Evolutionary conservation across 768 basidiomycete genomes (phyloP).

Genomic region (Tulasnella sp.): DNA sequence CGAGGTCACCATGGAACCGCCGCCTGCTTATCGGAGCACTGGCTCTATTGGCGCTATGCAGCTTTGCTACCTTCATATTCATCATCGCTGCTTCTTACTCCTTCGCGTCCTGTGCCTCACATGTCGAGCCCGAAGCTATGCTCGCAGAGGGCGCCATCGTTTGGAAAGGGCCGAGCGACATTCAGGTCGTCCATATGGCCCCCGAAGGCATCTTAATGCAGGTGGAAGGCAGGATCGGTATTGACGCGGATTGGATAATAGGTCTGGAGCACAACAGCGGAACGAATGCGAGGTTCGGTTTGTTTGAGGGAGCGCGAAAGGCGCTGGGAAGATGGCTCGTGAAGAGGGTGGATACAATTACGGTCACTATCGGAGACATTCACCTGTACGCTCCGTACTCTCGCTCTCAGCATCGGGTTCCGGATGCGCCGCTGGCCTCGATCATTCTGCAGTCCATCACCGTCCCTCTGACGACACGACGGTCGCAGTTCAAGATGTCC

Average conservation of each 20-base stretch:
- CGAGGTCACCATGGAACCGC: background rate
- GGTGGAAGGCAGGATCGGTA: slow-evolving; percentile 10
- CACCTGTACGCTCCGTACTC: slow-evolving; percentile 7
- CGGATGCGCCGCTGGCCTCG: slow-evolving; percentile 3
- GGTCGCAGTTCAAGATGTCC: background rate
- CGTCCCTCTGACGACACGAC: slow-evolving; percentile 11
- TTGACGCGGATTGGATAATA: slow-evolving; percentile 18
- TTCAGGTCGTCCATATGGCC: slow-evolving; percentile 4
- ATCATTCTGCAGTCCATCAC: background rate
- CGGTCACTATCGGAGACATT: background rate
- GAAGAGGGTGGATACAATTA: background rate
- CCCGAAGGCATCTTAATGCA: background rate
- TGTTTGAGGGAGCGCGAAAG: slow-evolving; percentile 4
- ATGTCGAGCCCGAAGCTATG: background rate
- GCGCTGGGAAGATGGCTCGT: slow-evolving; percentile 13
- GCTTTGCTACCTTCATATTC: background rate
- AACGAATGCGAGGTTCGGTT: background rate
- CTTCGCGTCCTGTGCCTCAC: slow-evolving; percentile 12
- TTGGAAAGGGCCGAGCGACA: slow-evolving; percentile 11
- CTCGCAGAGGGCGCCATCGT: slow-evolving; percentile 2
- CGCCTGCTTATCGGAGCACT: background rate
- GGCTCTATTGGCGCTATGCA: background rate
- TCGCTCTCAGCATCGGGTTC: slow-evolving; percentile 7
- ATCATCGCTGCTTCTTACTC: slow-evolving; percentile 3
- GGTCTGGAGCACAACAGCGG: slow-evolving; percentile 11